Evolutionary conservation across 352 stramenopile species (phyloP).

Genomic region (Aphanomyces cochlioides): DNA sequence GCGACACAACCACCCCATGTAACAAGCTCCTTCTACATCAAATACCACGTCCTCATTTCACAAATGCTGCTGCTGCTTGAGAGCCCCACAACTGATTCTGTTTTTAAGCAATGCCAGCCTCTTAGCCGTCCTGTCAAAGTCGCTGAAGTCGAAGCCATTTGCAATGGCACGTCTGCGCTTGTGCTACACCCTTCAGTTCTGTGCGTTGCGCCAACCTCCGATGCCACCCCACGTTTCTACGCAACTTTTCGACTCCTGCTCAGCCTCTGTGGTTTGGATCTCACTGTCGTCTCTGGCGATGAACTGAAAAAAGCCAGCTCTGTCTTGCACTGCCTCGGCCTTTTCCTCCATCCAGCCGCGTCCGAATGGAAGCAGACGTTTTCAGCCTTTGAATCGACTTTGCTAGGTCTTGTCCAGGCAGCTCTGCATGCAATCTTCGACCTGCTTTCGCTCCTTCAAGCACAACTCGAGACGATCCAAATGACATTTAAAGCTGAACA

Average conservation of each 20-base stretch:
- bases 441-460: slow-evolving; percentile 19
- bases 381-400: slow-evolving; percentile 2
- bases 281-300: slow-evolving; percentile 5
- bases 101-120: slow-evolving; percentile 38
- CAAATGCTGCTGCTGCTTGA: slow-evolving; percentile 14
- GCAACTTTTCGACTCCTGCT: slow-evolving; percentile 14
- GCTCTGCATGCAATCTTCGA: slow-evolving; percentile 1
- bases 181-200: slow-evolving; percentile 23
- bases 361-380: slow-evolving; percentile 23
- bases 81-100: slow-evolving; percentile 12
- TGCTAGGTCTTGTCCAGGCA: slow-evolving; percentile 15
- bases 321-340: slow-evolving; percentile 10
- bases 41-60: slow-evolving; percentile 25
- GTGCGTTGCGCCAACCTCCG: not conserved
- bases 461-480: slow-evolving; percentile 4
- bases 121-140: slow-evolving; percentile 34
- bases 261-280: slow-evolving; percentile 22
- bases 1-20: slow-evolving; percentile 22
- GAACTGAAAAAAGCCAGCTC: slow-evolving; percentile 25
- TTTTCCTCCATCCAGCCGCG: slow-evolving; percentile 8
- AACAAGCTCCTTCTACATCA: slow-evolving; percentile 26
- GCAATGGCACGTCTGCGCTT: slow-evolving; percentile 39
- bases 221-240: slow-evolving; percentile 1
- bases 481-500: slow-evolving; percentile 50
- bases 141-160: slow-evolving; percentile 61